phyloP scores from a whole-genome alignment of 2,329 filamentous ascomycete genomes.

The Diaporthe humulicola region DNA sequence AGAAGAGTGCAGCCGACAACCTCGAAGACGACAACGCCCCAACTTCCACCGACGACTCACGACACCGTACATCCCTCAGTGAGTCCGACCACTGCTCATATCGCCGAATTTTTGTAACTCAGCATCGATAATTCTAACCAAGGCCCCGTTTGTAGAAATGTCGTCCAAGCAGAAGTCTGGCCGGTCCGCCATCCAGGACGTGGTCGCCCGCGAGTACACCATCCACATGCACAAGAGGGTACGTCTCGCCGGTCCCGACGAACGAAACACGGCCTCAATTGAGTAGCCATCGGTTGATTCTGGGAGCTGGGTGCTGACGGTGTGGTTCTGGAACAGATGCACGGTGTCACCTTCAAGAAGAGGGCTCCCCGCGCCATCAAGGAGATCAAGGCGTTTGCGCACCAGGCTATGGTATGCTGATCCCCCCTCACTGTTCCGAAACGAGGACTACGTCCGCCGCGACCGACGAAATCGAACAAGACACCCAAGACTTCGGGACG shows the following conservation, averaged over 20 bases:
- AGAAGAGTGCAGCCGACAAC: conserved; percentile 33
- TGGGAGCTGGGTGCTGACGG: conserved; percentile 50
- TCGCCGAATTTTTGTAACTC: conserved; percentile 30
- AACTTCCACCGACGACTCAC: conserved; percentile 43
- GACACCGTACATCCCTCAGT: conserved; percentile 45
- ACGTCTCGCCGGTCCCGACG: conserved; percentile 62
- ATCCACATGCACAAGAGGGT: conserved; percentile 99
- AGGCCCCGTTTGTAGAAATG: conserved; percentile 64
- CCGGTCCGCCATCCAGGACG: conserved; percentile 98
- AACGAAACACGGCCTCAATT: conserved; percentile 45
- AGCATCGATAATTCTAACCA: conserved; percentile 46
- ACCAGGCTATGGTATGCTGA: conserved; percentile 91
- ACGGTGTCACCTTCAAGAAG: conserved; percentile 99
- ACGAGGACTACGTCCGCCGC: conserved; percentile 11
- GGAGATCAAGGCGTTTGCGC: conserved; percentile 97
- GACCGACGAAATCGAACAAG: conserved; percentile 6
- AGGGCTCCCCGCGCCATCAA: conserved; percentile 98
- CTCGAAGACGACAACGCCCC: conserved; percentile 34
- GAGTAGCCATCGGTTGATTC: conserved; percentile 42
- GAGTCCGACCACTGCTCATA: conserved; percentile 34
- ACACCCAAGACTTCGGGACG: neutral
- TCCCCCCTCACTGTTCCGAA: conserved; percentile 36
- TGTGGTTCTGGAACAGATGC: conserved; percentile 72
- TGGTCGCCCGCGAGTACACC: conserved; percentile 99
- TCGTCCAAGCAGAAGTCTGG: conserved; percentile 77